A percentile compares a stretch with the other conserved stretches of the same genome.
These are phyloP conservation scores for Somion occarium DNA, from an alignment of 1,284 basidiomycete species.

Conservation along the genomic window DNA sequence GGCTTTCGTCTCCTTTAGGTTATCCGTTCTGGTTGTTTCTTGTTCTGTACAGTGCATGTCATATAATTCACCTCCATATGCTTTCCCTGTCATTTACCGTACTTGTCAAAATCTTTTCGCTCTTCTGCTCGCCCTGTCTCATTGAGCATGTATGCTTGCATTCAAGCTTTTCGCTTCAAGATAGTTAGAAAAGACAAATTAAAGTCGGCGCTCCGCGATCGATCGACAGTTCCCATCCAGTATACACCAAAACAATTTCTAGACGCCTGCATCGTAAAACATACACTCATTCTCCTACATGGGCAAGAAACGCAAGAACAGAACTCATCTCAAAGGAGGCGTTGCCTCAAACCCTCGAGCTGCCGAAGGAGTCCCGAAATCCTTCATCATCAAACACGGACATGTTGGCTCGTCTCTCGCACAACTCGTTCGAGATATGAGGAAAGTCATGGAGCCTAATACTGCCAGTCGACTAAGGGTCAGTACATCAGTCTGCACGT, in stretches of 20 bases:
- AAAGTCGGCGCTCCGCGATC: too few relatives aligned
- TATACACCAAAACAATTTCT: not conserved
- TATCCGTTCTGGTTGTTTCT: too few relatives aligned
- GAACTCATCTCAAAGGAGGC: constrained; percentile 78
- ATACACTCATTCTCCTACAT: constrained; percentile 32
- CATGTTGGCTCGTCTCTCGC: constrained; percentile 85
- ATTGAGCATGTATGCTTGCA: too few relatives aligned
- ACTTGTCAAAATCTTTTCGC: too few relatives aligned
- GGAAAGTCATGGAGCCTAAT: constrained; percentile 97
- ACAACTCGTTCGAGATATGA: constrained; percentile 87
- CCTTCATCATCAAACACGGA: constrained; percentile 93
- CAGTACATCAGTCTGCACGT: constrained; percentile 24
- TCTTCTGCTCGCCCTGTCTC: too few relatives aligned
- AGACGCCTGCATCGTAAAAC: not conserved
- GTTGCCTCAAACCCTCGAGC: constrained; percentile 28
- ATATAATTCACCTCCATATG: too few relatives aligned
- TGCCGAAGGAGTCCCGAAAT: constrained; percentile 54
- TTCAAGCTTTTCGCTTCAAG: too few relatives aligned
- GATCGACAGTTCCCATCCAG: not conserved
- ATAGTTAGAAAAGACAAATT: too few relatives aligned
- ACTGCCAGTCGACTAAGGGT: constrained; percentile 90
- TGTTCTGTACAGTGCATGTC: too few relatives aligned
- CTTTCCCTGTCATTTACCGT: too few relatives aligned
- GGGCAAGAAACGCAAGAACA: constrained; percentile 79
- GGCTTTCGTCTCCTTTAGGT: too few relatives aligned